A percentile compares a stretch with the other conserved stretches of the same genome.
Evolutionary conservation across 306 rosid genomes (phyloP).

Genomic region (Calophaca sinica): DNA sequence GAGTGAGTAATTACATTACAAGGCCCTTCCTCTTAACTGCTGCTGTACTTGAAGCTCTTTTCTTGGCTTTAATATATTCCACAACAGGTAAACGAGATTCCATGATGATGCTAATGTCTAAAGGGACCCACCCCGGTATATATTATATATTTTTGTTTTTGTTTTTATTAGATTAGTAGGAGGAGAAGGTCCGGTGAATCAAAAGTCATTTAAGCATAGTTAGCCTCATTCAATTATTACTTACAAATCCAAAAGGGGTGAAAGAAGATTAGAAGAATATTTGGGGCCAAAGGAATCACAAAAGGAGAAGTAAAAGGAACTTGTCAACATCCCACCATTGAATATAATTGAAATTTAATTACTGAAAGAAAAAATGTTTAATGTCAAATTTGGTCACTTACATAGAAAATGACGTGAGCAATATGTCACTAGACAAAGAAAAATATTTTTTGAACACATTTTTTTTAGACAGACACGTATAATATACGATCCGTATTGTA

Average conservation of each 20-base stretch:
- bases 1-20: slow-evolving; percentile 55
- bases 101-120: slow-evolving; percentile 77
- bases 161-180: not conserved
- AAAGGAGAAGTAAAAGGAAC: slow-evolving; percentile 83
- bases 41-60: slow-evolving; percentile 68
- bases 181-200: slow-evolving; percentile 74
- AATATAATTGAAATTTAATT: slow-evolving; percentile 54
- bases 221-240: slow-evolving; percentile 71
- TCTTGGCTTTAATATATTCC: slow-evolving; percentile 83
- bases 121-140: slow-evolving; percentile 50
- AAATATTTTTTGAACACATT: no score
- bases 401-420: slow-evolving; percentile 57
- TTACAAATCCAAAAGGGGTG: slow-evolving; percentile 60
- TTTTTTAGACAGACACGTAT: no score
- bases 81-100: slow-evolving; percentile 82
- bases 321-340: slow-evolving; percentile 75
- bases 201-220: slow-evolving; percentile 74
- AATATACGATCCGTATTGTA: no score
- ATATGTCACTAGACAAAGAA: slow-evolving; percentile 55
- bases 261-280: slow-evolving; percentile 72
- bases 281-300: slow-evolving; percentile 83
- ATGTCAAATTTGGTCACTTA: slow-evolving; percentile 43
- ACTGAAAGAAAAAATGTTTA: slow-evolving; percentile 20
- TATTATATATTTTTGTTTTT: slow-evolving; percentile 43
- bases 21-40: slow-evolving; percentile 67